These are phyloP conservation scores for Sporothrix variecibatus DNA, from an alignment of 2,329 filamentous ascomycete species.

Conservation along the genomic window DNA sequence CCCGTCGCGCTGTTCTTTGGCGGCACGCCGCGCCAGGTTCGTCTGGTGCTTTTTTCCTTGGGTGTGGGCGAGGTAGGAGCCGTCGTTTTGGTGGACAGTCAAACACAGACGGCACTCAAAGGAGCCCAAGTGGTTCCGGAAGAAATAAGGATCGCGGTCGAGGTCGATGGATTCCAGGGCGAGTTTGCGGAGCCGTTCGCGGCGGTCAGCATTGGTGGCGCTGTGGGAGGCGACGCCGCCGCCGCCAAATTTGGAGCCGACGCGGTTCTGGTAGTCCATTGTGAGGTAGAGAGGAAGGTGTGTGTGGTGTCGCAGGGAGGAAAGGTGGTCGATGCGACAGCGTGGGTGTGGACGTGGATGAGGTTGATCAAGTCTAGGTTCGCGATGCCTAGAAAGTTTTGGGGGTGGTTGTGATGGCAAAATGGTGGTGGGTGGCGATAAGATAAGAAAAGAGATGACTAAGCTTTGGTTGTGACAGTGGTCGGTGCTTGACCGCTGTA, in stretches of 20 bases:
- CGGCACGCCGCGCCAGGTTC: constrained; percentile 91
- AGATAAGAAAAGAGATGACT: constrained; percentile 6
- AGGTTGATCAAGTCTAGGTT: neutral
- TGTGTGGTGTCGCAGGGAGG: neutral
- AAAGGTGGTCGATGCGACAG: neutral
- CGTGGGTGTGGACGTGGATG: neutral
- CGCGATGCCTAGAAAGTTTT: constrained; percentile 3
- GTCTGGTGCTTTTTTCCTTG: constrained; percentile 99
- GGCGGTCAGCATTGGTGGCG: constrained; percentile 93
- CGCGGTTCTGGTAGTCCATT: constrained; percentile 85
- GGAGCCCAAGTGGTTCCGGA: constrained; percentile 98
- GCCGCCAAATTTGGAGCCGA: constrained; percentile 96
- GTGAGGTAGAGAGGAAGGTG: neutral
- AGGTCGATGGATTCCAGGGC: constrained; percentile 98
- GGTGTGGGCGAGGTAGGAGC: constrained; percentile 96
- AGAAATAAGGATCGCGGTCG: constrained; percentile 99
- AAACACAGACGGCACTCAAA: constrained; percentile 97
- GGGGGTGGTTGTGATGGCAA: neutral
- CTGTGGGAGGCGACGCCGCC: constrained; percentile 93
- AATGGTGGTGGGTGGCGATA: constrained; percentile 4
- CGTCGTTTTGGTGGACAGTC: constrained; percentile 98
- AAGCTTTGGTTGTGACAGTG: neutral
- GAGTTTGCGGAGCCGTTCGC: constrained; percentile 95
- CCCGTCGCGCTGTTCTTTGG: constrained; percentile 91
- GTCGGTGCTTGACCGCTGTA: neutral